Conservation (phyloP, 345 rosid genomes). For the Crucihimalaya himalaica region DNA sequence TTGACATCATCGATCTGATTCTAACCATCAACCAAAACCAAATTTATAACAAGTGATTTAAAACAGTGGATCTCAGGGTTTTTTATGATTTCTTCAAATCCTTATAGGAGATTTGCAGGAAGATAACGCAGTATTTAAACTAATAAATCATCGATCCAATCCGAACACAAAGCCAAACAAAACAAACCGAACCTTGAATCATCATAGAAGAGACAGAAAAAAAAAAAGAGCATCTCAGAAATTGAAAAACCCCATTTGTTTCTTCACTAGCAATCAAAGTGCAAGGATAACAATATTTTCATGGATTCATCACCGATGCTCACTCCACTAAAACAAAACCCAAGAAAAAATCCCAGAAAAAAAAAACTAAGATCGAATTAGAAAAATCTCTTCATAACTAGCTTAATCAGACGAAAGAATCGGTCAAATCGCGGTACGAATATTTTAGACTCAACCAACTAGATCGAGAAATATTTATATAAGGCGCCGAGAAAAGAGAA, state of each 20-base stretch:
- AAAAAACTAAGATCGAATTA: slow-evolving; percentile 37
- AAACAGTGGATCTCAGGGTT: slow-evolving; percentile 45
- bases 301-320: slow-evolving; percentile 52
- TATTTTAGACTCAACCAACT: fast-evolving
- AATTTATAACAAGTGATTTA: background rate
- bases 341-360: background rate
- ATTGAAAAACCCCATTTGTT: slow-evolving; percentile 45
- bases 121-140: slow-evolving; percentile 51
- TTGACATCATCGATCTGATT: slow-evolving; percentile 37
- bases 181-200: background rate
- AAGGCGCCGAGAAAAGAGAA: background rate
- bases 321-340: background rate
- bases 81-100: slow-evolving; percentile 35
- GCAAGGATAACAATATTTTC: slow-evolving; percentile 66
- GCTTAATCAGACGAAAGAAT: background rate
- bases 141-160: slow-evolving; percentile 40
- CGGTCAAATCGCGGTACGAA: background rate
- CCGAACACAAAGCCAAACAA: background rate
- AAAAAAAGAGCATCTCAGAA: slow-evolving; percentile 35
- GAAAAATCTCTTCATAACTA: background rate
- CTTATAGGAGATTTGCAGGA: slow-evolving; percentile 39
- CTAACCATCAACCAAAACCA: background rate
- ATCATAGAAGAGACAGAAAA: background rate
- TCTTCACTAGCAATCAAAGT: slow-evolving; percentile 71
- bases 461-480: slow-evolving; percentile 19